These are phyloP conservation scores for Linnemannia exigua DNA, from an alignment of 192 early-diverging fungal species.

Conservation along the genomic window DNA sequence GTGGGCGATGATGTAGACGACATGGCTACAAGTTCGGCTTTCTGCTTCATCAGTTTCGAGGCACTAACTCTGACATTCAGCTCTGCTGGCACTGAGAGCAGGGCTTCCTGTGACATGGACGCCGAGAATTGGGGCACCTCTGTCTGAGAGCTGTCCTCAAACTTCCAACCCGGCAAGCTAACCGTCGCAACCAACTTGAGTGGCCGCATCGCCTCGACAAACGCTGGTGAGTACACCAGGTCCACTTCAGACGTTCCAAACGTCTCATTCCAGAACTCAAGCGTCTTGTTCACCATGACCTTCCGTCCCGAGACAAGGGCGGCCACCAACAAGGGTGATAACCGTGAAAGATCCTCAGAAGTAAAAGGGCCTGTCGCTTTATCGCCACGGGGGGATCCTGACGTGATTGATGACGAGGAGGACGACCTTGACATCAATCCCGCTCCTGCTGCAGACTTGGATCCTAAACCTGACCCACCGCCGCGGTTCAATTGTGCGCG, in stretches of 20 bases:
- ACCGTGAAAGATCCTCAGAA: slow-evolving; percentile 7
- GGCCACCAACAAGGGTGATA: slow-evolving; percentile 17
- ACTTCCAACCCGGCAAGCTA: slow-evolving; percentile 29
- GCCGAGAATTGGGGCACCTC: slow-evolving; percentile 26
- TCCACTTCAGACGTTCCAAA: slow-evolving; percentile 9
- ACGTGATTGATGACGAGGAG: background rate
- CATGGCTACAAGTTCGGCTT: slow-evolving; percentile 6
- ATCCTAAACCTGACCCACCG: background rate
- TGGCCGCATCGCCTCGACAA: slow-evolving; percentile 22
- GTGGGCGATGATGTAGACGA: background rate
- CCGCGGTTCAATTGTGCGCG: background rate
- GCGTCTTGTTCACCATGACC: slow-evolving; percentile 27
- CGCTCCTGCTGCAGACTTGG: background rate
- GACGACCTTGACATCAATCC: slow-evolving; percentile 7
- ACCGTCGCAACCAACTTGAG: slow-evolving; percentile 35
- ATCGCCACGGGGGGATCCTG: background rate
- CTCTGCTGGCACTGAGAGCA: slow-evolving; percentile 27
- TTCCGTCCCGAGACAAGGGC: slow-evolving; percentile 30
- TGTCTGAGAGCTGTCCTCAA: slow-evolving; percentile 25
- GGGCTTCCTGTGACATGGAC: slow-evolving; percentile 30
- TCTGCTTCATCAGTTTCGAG: slow-evolving; percentile 21
- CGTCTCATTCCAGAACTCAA: slow-evolving; percentile 48
- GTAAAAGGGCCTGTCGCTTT: background rate
- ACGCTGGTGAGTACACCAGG: slow-evolving; percentile 20
- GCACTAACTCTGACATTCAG: slow-evolving; percentile 4